Evolutionary conservation across 768 basidiomycete genomes (phyloP).

Genomic region (Pleurotus salmoneostramineus): DNA sequence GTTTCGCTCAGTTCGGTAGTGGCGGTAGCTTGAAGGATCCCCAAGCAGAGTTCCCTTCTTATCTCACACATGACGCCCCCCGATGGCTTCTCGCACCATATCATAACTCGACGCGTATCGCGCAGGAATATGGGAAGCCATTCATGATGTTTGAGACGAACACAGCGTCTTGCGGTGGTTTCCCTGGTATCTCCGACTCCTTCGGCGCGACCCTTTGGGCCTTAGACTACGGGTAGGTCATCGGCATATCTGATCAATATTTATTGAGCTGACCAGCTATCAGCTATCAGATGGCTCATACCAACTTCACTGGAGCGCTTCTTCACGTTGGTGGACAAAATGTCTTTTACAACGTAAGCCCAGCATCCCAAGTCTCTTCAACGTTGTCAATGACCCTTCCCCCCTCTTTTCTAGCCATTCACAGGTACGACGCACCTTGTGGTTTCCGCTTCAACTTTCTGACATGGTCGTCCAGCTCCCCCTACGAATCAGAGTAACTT

Average conservation of each 20-base stretch:
- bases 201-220: slow-evolving; percentile 42
- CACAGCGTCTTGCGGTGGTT: slow-evolving; percentile 41
- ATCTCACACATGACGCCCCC: slow-evolving; percentile 27
- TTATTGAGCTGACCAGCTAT: background rate
- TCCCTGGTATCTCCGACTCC: slow-evolving; percentile 35
- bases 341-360: slow-evolving; percentile 19
- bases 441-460: slow-evolving; percentile 19
- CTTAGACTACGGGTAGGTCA: slow-evolving; percentile 25
- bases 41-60: slow-evolving; percentile 15
- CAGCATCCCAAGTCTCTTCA: slow-evolving; percentile 19
- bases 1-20: slow-evolving; percentile 26
- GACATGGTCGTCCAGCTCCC: slow-evolving; percentile 26
- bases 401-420: slow-evolving; percentile 21
- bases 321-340: slow-evolving; percentile 19
- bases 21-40: slow-evolving; percentile 19
- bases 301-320: slow-evolving; percentile 29
- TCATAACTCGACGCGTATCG: slow-evolving; percentile 6
- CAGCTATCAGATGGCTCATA: slow-evolving; percentile 31
- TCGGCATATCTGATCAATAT: background rate
- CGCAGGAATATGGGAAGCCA: slow-evolving; percentile 16
- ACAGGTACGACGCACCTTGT: slow-evolving; percentile 27
- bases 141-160: slow-evolving; percentile 44
- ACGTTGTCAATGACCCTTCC: no score
- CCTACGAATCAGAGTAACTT: slow-evolving; percentile 44
- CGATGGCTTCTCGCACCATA: slow-evolving; percentile 6